Evolutionary conservation across 2,329 filamentous ascomycete species (phyloP).

Genomic region (Shiraia sp.): DNA sequence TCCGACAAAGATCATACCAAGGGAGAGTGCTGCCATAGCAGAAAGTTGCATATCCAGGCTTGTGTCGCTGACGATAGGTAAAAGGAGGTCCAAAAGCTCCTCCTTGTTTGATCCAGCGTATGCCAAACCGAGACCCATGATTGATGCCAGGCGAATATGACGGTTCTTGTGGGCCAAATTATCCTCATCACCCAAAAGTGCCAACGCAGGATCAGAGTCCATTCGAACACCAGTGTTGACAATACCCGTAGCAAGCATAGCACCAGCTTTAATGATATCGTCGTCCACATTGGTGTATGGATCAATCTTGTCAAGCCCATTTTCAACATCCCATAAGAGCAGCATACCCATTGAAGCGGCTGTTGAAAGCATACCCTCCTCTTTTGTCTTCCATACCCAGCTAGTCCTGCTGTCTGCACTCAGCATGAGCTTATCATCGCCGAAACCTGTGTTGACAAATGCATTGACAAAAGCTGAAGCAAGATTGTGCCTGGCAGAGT

Average conservation of each 20-base stretch:
- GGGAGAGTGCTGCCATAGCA: constrained; percentile 89
- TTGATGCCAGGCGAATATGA: constrained; percentile 77
- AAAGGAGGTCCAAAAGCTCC: constrained; percentile 79
- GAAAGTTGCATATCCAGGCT: constrained; percentile 91
- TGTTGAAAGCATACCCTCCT: constrained; percentile 95
- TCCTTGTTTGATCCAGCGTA: constrained; percentile 95
- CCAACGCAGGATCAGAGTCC: constrained; percentile 88
- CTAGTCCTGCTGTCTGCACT: constrained; percentile 79
- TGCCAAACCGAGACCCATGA: constrained; percentile 94
- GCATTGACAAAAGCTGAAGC: constrained; percentile 96
- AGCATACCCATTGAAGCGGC: constrained; percentile 91
- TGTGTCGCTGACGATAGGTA: constrained; percentile 86
- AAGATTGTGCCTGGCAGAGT: constrained; percentile 93
- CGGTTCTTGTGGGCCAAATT: constrained; percentile 79
- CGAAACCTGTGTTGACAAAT: constrained; percentile 94
- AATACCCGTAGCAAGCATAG: constrained; percentile 90
- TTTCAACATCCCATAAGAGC: constrained; percentile 91
- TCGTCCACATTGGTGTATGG: constrained; percentile 87
- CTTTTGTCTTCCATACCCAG: constrained; percentile 99
- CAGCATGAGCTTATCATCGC: constrained; percentile 97
- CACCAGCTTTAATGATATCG: constrained; percentile 84
- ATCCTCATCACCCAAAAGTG: constrained; percentile 77
- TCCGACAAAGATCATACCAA: constrained; percentile 90
- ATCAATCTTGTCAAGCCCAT: constrained; percentile 90
- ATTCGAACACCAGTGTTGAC: constrained; percentile 90